A percentile compares a stretch with the other conserved stretches of the same genome.
Evolutionary conservation across 352 stramenopile species (phyloP).

Genomic region (Phytophthora sp.): DNA sequence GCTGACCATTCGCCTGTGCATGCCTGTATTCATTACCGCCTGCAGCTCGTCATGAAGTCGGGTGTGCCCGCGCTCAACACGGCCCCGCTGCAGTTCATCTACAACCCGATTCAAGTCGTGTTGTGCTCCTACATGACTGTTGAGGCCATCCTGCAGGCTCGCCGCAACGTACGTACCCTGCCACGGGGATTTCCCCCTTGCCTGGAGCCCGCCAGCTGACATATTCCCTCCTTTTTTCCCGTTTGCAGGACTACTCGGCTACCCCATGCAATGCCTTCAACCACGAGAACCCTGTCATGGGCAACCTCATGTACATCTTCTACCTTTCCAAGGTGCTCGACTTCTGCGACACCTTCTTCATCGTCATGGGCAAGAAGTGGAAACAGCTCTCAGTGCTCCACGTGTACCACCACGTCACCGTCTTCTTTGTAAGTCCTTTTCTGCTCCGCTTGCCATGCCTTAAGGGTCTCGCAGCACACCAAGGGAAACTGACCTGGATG

Average conservation of each 20-base stretch:
- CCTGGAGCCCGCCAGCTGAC: conserved; percentile 9
- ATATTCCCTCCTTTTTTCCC: conserved; percentile 10
- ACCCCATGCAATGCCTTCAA: conserved; percentile 92
- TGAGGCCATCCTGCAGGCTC: conserved; percentile 88
- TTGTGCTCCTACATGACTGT: conserved; percentile 95
- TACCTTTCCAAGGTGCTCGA: conserved; percentile 96
- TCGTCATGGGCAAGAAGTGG: conserved; percentile 97
- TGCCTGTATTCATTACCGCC: not conserved
- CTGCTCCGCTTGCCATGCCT: conserved; percentile 4
- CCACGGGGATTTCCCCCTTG: not conserved
- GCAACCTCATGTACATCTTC: conserved; percentile 96
- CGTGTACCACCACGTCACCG: conserved; percentile 97
- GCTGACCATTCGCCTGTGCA: conserved; percentile 1
- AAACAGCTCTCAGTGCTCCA: conserved; percentile 97
- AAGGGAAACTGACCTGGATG: conserved; percentile 25
- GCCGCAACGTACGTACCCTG: conserved; percentile 67
- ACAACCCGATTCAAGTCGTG: conserved; percentile 95
- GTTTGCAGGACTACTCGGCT: conserved; percentile 74
- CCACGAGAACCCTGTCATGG: conserved; percentile 87
- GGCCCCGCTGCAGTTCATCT: conserved; percentile 89
- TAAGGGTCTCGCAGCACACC: not conserved
- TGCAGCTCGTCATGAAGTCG: conserved; percentile 61
- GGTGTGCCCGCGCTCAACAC: conserved; percentile 61
- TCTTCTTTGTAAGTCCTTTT: conserved; percentile 90
- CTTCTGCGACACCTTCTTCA: conserved; percentile 94